phyloP scores from a whole-genome alignment of 1,284 basidiomycete genomes.

The Kwoniella shivajii region DNA sequence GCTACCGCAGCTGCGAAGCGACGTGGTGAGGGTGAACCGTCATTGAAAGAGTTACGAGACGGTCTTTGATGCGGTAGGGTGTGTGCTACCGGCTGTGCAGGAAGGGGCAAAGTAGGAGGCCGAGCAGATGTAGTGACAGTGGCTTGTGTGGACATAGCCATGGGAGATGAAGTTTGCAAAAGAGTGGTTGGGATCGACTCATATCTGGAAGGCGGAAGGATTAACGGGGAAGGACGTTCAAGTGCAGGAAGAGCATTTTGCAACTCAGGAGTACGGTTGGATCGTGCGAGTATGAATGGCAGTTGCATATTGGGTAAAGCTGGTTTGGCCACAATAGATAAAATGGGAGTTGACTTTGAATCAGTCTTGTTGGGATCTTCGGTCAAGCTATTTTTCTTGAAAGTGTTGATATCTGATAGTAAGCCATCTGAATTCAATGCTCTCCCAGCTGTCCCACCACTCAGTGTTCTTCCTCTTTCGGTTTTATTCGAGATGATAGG shows the following conservation, averaged over 20 bases:
- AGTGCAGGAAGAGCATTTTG: not conserved
- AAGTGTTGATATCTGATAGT: conserved; percentile 1
- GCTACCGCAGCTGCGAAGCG: conserved; percentile 21
- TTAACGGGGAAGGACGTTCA: not conserved
- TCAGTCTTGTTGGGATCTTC: conserved; percentile 4
- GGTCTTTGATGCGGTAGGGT: not conserved
- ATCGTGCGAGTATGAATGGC: too few species aligned
- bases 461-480: conserved; percentile 10
- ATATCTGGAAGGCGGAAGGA: not conserved
- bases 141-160: not conserved
- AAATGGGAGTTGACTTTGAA: conserved; percentile 8
- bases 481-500: not conserved
- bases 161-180: not conserved
- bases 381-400: not conserved
- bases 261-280: too few species aligned
- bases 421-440: not conserved
- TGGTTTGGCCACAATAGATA: conserved; percentile 1
- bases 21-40: not conserved
- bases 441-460: conserved; percentile 7
- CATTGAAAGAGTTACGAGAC: not conserved
- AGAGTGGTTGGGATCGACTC: not conserved
- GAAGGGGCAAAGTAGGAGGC: not conserved
- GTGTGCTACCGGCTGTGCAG: not conserved
- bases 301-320: not conserved
- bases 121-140: not conserved